A percentile compares a stretch with the other conserved stretches of the same genome.
Evolutionary conservation across 768 basidiomycete species (phyloP).

Genomic region (Lentinus tigrinus): DNA sequence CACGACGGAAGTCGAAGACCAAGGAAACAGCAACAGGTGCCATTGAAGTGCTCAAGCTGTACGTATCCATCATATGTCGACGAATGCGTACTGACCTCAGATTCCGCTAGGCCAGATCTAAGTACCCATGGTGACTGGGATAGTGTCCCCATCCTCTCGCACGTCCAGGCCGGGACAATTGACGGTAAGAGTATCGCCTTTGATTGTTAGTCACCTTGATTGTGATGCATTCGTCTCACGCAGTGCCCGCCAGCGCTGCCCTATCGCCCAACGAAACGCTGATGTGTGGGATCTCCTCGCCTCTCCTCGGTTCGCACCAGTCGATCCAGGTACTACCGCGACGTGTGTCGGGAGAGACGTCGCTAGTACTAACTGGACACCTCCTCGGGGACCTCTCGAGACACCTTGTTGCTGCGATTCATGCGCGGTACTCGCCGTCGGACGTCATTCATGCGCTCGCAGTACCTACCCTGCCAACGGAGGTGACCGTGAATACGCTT

Average conservation of each 20-base stretch:
- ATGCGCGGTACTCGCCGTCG: slow-evolving; percentile 49
- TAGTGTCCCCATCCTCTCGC: slow-evolving; percentile 42
- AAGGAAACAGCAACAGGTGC: slow-evolving; percentile 48
- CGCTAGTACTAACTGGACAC: not conserved
- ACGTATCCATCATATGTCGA: slow-evolving; percentile 18
- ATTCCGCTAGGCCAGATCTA: slow-evolving; percentile 47
- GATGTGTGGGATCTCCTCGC: slow-evolving; percentile 54
- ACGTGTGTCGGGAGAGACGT: slow-evolving; percentile 4
- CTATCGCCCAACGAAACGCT: slow-evolving; percentile 61
- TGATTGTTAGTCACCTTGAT: not conserved
- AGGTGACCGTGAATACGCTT: slow-evolving; percentile 47
- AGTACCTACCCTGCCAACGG: slow-evolving; percentile 36
- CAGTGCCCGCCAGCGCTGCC: slow-evolving; percentile 58
- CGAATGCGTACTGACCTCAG: not conserved
- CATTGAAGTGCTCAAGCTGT: slow-evolving; percentile 56
- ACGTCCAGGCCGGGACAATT: slow-evolving; percentile 31
- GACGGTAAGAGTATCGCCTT: slow-evolving; percentile 1
- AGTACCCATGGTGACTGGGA: slow-evolving; percentile 52
- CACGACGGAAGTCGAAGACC: slow-evolving; percentile 29
- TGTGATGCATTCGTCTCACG: not conserved
- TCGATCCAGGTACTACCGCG: slow-evolving; percentile 24
- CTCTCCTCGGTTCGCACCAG: slow-evolving; percentile 8
- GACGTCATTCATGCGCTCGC: slow-evolving; percentile 63
- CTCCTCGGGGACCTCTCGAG: slow-evolving; percentile 18
- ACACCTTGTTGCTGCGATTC: slow-evolving; percentile 41